Evolutionary conservation across 306 rosid species (phyloP), one percentile per base, ranked within the genome.

Genomic region (Trichosanthes cucumerina): DNA sequence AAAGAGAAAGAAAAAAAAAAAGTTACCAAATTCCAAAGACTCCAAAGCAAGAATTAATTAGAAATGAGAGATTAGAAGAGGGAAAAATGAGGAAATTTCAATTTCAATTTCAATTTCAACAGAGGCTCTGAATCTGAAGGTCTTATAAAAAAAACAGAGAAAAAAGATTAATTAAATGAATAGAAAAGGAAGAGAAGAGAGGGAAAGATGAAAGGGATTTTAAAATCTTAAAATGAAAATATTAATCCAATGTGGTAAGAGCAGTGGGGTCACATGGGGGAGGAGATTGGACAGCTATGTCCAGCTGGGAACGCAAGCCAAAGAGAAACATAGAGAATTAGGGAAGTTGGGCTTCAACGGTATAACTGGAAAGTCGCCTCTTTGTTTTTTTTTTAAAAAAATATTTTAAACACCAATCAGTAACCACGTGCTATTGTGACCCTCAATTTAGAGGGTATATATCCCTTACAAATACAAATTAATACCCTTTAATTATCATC

Each of bases 381-480:
- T 83, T 28, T 21, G 71, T 76, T 68, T 81, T 59, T 82, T 52
- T 85, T n/a, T n/a, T n/a, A n/a, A n/a, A n/a, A n/a, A n/a, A n/a
- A 76, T 82, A 82, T 49, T 60, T 83, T 75, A 16, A 56, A 9
- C 28, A 82, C 83, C 86, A 90, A 86, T 89, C 91, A 77, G 80
- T 89, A 88, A 84, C 93, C 97, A 93, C 93, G 97, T 93, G 96
- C 90, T 84, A 78, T 82, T 81, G 86, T 83, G 85, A 74, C 87
- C 91, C 39, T 77, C 86, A 60, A 80, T 81, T 79, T 87, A 82
- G 85, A 78, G 80, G 63, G 33, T 28, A 28, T 28, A 28, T 34
- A 28, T 41, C 19, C 83, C 80, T 77, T 80, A 52, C 70, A 79
- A 78, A 34, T 38, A 19, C 9, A n/a, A 66, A 6, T 9, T 38